Percentiles rank a stretch among this genome's conserved stretches.
Evolutionary conservation across 2,329 filamentous ascomycete species (phyloP).

Genomic region (Alternaria metachromatica): DNA sequence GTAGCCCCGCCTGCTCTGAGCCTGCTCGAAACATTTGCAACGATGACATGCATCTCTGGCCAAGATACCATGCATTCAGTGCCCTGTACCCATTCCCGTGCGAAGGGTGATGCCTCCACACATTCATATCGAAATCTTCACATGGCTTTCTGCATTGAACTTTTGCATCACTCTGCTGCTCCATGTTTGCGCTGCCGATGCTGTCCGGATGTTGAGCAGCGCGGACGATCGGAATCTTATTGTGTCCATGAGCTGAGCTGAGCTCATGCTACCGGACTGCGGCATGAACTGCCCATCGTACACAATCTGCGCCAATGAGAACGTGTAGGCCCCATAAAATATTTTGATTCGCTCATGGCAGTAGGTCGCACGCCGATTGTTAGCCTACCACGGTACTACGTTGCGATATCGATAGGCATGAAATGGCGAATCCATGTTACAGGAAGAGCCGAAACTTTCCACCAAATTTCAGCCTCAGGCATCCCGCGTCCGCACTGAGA

Average conservation of each 20-base stretch:
- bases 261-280: constrained; percentile 9
- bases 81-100: constrained; percentile 8
- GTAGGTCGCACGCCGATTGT: neutral
- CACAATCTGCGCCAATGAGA: constrained; percentile 4
- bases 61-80: constrained; percentile 4
- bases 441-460: neutral
- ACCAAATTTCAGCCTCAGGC: constrained; percentile 5
- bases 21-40: constrained; percentile 17
- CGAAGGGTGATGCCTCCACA: neutral
- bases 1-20: constrained; percentile 27
- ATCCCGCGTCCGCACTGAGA: constrained; percentile 9
- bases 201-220: neutral
- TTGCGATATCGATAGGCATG: constrained; percentile 1
- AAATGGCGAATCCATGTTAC: neutral
- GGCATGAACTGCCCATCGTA: neutral
- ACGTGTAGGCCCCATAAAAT: neutral
- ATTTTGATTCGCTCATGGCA: constrained; percentile 9
- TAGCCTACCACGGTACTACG: neutral
- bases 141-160: constrained; percentile 17
- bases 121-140: constrained; percentile 1
- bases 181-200: constrained; percentile 3
- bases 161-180: constrained; percentile 18
- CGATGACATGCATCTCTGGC: constrained; percentile 36
- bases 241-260: constrained; percentile 23
- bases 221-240: constrained; percentile 12